phyloP scores from a whole-genome alignment of 2,329 filamentous ascomycete species.

The Arthrinium puccinioides region DNA sequence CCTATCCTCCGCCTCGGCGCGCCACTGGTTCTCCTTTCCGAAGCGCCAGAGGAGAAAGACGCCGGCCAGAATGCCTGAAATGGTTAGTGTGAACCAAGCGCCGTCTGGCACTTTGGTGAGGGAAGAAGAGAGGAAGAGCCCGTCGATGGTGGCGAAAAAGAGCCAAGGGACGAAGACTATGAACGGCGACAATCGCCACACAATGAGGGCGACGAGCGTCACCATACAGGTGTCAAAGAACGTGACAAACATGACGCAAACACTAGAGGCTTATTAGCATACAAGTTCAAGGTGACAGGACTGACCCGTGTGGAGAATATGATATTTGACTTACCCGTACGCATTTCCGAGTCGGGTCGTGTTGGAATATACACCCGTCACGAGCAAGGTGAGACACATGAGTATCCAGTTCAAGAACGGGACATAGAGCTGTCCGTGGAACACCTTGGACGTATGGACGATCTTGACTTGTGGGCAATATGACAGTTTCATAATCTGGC shows the following conservation, averaged over 20 bases:
- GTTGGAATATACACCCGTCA: constrained; percentile 60
- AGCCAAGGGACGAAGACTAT: constrained; percentile 57
- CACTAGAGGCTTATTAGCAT: constrained; percentile 23
- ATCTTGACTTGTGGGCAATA: constrained; percentile 74
- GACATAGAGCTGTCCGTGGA: constrained; percentile 71
- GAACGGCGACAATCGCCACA: constrained; percentile 58
- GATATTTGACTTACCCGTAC: constrained; percentile 42
- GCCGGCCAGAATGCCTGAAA: constrained; percentile 53
- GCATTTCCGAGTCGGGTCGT: constrained; percentile 65
- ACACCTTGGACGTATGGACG: constrained; percentile 61
- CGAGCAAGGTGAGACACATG: constrained; percentile 67
- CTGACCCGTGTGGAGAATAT: no score
- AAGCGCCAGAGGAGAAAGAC: constrained; percentile 72
- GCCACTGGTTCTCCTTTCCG: constrained; percentile 73
- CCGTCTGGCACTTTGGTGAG: constrained; percentile 68
- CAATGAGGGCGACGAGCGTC: constrained; percentile 61
- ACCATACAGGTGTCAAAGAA: constrained; percentile 74
- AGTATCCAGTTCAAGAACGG: constrained; percentile 71
- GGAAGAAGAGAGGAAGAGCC: constrained; percentile 61
- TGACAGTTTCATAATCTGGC: constrained; percentile 52
- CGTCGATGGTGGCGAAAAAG: constrained; percentile 59
- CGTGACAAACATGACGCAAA: constrained; percentile 74
- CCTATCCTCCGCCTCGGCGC: constrained; percentile 56
- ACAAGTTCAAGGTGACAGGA: not conserved
- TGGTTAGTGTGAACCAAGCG: constrained; percentile 69